Conservation (phyloP, 305 asterid species). For the Fraxinus nigra region DNA sequence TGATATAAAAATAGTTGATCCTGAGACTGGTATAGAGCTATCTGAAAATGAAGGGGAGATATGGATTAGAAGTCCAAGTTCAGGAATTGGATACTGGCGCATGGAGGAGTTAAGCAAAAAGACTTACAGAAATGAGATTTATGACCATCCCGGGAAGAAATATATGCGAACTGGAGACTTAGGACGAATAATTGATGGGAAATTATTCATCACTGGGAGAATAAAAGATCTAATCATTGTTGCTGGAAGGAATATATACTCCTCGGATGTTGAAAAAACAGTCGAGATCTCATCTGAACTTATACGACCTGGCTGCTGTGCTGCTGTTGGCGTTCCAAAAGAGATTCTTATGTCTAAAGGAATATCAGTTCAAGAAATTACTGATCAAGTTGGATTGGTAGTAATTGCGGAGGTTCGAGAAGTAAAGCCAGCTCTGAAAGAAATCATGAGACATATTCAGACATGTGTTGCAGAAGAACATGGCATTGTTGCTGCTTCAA, state of each 20-base stretch:
- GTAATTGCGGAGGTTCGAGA: slow-evolving; percentile 70
- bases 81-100: slow-evolving; percentile 74
- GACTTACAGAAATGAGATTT: slow-evolving; percentile 49
- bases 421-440: slow-evolving; percentile 30
- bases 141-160: slow-evolving; percentile 32
- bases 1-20: slow-evolving; percentile 55
- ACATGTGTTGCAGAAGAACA: slow-evolving; percentile 63
- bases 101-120: slow-evolving; percentile 45
- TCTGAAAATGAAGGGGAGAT: slow-evolving; percentile 63
- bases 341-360: slow-evolving; percentile 57
- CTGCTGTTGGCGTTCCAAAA: slow-evolving; percentile 65
- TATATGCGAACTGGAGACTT: slow-evolving; percentile 64
- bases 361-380: slow-evolving; percentile 41
- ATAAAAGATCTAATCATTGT: slow-evolving; percentile 70
- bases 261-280: slow-evolving; percentile 68
- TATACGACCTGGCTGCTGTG: slow-evolving; percentile 77
- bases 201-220: slow-evolving; percentile 62
- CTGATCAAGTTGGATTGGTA: slow-evolving; percentile 63
- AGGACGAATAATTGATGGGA: slow-evolving; percentile 56
- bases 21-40: slow-evolving; percentile 42
- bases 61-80: slow-evolving; percentile 69
- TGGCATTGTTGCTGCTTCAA: slow-evolving; percentile 45
- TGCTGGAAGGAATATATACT: slow-evolving; percentile 63
- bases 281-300: slow-evolving; percentile 58
- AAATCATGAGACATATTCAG: slow-evolving; percentile 39